Percentiles rank a stretch among this genome's conserved stretches.
phyloP scores from a whole-genome alignment of 225 moss, liverwort and hornwort species.

The Sphagnum contortum region DNA sequence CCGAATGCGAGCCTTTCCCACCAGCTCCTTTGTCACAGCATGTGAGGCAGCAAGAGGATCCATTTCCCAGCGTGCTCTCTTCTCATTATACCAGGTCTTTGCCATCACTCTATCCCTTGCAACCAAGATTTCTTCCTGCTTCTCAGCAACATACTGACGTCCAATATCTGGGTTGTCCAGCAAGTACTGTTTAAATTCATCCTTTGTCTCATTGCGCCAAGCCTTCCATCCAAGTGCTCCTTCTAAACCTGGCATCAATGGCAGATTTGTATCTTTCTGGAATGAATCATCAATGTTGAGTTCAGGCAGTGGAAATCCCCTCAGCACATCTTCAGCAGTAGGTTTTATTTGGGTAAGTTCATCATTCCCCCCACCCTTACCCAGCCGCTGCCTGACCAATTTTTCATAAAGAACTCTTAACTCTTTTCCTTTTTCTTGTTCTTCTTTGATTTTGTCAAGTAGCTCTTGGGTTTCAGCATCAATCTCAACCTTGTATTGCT shows the following conservation, averaged over 20 bases:
- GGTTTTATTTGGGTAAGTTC: conserved; percentile 32
- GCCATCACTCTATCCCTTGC: conserved; percentile 85
- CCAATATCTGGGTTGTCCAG: conserved; percentile 40
- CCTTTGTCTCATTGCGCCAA: conserved; percentile 27
- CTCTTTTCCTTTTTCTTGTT: conserved; percentile 40
- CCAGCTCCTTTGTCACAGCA: conserved; percentile 67
- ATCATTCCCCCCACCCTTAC: conserved; percentile 26
- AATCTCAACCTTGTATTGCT: conserved; percentile 16
- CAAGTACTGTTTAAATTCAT: conserved; percentile 29
- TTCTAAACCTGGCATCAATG: conserved; percentile 17
- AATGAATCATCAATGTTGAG: conserved; percentile 15
- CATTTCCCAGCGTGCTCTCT: conserved; percentile 78
- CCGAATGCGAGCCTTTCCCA: conserved; percentile 71
- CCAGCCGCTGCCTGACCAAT: conserved; percentile 39
- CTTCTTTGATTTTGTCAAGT: conserved; percentile 36
- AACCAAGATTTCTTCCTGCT: conserved; percentile 56
- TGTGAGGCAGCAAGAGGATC: conserved; percentile 62
- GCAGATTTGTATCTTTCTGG: conserved; percentile 13
- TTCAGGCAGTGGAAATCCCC: conserved; percentile 12
- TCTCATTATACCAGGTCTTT: conserved; percentile 76
- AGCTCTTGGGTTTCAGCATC: conserved; percentile 26
- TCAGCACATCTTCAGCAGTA: conserved; percentile 15
- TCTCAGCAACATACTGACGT: conserved; percentile 29
- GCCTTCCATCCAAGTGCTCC: conserved; percentile 39
- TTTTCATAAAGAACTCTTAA: conserved; percentile 37